Evolutionary conservation across 2,329 filamentous ascomycete genomes (phyloP), one percentile per base, ranked within the genome.

Genomic region (Botrytis aclada): DNA sequence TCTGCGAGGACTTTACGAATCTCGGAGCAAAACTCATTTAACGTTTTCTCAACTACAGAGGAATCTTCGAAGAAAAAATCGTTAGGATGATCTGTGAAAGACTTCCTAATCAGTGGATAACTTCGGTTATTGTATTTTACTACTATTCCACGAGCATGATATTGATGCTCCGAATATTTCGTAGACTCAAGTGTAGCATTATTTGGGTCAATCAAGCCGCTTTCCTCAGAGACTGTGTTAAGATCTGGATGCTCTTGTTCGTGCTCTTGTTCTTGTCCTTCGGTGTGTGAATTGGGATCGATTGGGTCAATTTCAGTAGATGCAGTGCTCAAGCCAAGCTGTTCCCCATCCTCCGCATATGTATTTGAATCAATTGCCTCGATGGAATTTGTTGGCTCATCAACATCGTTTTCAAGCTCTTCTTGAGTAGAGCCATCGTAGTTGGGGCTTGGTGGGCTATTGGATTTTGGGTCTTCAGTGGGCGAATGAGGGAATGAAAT

Each of bases 41-140:
- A 81, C 66, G 83, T 83, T 65, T 85, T 83, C 75, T 85, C 84
- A n/a, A 85, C 85, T 58, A 90, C 80, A 43, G 83, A 83, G 74
- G 86, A 83, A 77, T 91, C 86, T 75, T 86, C 83, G 34, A 91
- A 82, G 61, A 91, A 87, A 74, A 85, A 89, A 1, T 84, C 85
- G 75, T 87, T 84, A 10, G 87, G 84, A 43, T 85, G 83, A 72
- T 88, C 85, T 72, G 51, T 34, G 34, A 62, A 56, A 67, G 63
- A 72, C 32, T 67, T 69, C 51, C 70, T 69, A 41, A 72, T 72
- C 51, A 72, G 60, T 34, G 70, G 70, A 32, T 72, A 69, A 34
- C 16, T 67, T 41, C 70, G 70, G 32, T 66, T 56, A 41, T 72
- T 72, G 12, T 72, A 72, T 69, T 37, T 67, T 8, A 72, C 70